Evolutionary conservation across 2,329 filamentous ascomycete genomes (phyloP), one percentile per base, ranked within the genome.

Genomic region (Zasmidium angulare): DNA sequence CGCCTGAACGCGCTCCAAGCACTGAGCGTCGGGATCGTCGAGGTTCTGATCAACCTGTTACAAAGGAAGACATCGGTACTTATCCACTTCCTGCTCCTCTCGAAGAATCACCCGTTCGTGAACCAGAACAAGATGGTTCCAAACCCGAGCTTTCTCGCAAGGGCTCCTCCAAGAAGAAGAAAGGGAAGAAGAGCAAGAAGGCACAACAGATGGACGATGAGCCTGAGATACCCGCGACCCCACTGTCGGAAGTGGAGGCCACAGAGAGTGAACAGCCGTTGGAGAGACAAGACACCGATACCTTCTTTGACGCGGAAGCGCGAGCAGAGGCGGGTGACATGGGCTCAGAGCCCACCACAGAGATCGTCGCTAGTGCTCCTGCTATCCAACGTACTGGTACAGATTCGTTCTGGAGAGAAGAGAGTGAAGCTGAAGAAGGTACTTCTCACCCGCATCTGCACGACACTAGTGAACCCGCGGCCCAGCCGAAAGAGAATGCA

Each of bases 141-240:
- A 36, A 24, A 14, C 36, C 61, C 9, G 20, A 20, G 3, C 24
- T 63, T 1, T 43, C 56, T 11, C 56, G 61, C 19, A 55, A 59
- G 21, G 22, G 19, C 29, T 57, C 62, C 17, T 61, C 65, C 2
- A 66, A 67, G 60, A 62, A 62, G 43, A 65, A 65, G 55, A 66
- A 66, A 36, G 58, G 57, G 17, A 69, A 72, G 62, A 71, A 71
- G 61, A 61, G 63, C 48, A 69, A 70, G 59, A 67, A 63, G 26
- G 50, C 11, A 59, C 65, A 24, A 19, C 20, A 29, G 24, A 22
- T 49, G 11, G 56, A 59, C 3, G 46, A 48, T 22, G 58, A 59
- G 31, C 36, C 36, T 4, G 12, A 43, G 36, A 43, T 17, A 3
- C 36, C 36, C n/a, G 36, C 36, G 9, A 43, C 36, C 22, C 36